phyloP scores from a whole-genome alignment of 2,329 filamentous ascomycete species.

The Domatiomyces globalis region DNA sequence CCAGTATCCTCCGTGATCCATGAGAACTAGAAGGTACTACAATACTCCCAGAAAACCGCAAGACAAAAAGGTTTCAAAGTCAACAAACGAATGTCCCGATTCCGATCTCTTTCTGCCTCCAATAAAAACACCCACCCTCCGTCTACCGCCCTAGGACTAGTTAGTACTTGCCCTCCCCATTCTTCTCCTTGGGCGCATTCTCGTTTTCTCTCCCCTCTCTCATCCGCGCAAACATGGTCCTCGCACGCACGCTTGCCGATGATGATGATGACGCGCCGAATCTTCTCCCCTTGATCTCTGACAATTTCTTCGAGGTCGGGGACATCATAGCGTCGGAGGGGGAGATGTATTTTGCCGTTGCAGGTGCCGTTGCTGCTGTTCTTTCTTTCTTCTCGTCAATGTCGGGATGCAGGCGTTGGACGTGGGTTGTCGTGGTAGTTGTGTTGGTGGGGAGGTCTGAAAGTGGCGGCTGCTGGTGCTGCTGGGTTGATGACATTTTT shows the following conservation, averaged over 20 bases:
- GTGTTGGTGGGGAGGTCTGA: not conserved
- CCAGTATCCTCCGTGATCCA: too few species aligned
- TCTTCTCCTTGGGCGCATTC: not conserved
- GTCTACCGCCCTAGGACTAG: not conserved
- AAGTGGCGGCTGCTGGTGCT: not conserved
- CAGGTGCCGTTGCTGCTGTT: not conserved
- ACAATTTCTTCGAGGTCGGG: conserved; percentile 37
- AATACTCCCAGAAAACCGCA: too few species aligned
- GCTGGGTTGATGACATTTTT: not conserved
- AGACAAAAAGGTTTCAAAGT: too few species aligned
- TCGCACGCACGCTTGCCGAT: not conserved
- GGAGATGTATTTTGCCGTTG: conserved; percentile 28
- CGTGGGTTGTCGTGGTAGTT: not conserved
- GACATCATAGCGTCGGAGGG: conserved; percentile 38
- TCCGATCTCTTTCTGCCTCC: too few species aligned
- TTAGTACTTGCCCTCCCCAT: too few species aligned
- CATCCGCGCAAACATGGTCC: not conserved
- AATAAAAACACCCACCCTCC: too few species aligned
- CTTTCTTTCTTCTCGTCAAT: not conserved
- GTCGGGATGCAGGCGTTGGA: too few species aligned
- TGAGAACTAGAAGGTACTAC: too few species aligned
- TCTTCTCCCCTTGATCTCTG: conserved; percentile 29
- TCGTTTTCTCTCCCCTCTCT: not conserved
- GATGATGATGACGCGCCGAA: not conserved
- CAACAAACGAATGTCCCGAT: too few species aligned